A percentile compares a stretch with the other conserved stretches of the same genome.
Evolutionary conservation across 768 basidiomycete genomes (phyloP).

Genomic region (Amanita fuliginea): DNA sequence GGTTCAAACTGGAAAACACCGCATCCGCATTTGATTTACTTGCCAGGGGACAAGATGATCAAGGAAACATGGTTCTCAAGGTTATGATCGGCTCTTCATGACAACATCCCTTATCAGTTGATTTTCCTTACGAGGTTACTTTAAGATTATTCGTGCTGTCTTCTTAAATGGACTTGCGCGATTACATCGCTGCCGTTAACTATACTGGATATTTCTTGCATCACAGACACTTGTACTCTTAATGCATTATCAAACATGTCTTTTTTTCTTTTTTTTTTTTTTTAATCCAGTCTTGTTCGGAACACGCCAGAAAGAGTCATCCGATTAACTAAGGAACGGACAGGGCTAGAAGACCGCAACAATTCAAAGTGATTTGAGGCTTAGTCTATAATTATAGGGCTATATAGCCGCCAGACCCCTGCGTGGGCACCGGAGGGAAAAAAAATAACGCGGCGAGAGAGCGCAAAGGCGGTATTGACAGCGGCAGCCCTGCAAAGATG

Average conservation of each 20-base stretch:
- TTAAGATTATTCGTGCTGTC: constrained; percentile 3
- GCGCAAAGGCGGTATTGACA: not conserved
- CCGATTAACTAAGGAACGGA: not conserved
- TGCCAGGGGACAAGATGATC: constrained; percentile 62
- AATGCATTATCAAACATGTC: not conserved
- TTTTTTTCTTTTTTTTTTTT: not conserved
- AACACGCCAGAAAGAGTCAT: not conserved
- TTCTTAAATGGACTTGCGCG: not conserved
- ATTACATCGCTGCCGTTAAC: not conserved
- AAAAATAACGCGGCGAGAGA: not conserved
- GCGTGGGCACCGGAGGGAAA: not conserved
- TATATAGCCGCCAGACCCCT: not conserved
- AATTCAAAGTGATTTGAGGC: not conserved
- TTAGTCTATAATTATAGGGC: not conserved
- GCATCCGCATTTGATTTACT: constrained; percentile 77
- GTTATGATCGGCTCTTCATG: constrained; percentile 58
- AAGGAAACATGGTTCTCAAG: constrained; percentile 81
- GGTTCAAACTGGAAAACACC: constrained; percentile 53
- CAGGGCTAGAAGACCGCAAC: not conserved
- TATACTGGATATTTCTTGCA: constrained; percentile 7
- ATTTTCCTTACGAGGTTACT: constrained; percentile 3
- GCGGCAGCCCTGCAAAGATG: not conserved
- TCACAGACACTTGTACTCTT: constrained; percentile 3
- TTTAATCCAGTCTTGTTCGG: not conserved
- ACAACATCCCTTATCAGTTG: constrained; percentile 1